Percentiles rank a stretch among this genome's conserved stretches.
Evolutionary conservation across 129 eudicot species (phyloP).

Genomic region (Silybum marianum): DNA sequence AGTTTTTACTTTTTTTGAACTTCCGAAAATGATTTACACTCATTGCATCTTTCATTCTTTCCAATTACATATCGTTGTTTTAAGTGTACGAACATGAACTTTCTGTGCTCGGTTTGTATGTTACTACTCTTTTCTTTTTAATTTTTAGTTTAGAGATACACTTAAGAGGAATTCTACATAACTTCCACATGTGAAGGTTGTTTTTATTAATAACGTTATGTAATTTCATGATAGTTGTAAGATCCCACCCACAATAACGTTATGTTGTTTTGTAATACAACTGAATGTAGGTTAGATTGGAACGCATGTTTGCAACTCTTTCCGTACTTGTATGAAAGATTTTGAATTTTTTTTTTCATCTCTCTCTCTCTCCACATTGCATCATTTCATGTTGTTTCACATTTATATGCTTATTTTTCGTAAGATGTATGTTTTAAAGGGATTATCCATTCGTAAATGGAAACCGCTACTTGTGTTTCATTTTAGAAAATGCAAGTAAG

Average conservation of each 20-base stretch:
- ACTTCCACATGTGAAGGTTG: background rate
- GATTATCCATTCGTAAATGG: background rate
- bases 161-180: background rate
- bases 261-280: background rate
- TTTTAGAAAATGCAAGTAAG: no score
- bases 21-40: background rate
- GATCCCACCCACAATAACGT: background rate
- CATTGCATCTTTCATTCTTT: background rate
- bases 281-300: no score
- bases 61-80: background rate
- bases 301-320: no score
- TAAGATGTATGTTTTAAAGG: background rate
- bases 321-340: no score
- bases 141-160: background rate
- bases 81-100: background rate
- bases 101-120: background rate
- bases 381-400: background rate
- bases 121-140: no score
- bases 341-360: no score
- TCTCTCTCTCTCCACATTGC: background rate
- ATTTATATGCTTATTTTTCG: background rate
- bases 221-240: background rate
- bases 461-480: no score
- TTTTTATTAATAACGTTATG: background rate
- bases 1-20: background rate